Percentiles rank a stretch among this genome's conserved stretches.
phyloP scores from a whole-genome alignment of 495 filamentous ascomycete genomes.

The Jackrogersella multiformis region DNA sequence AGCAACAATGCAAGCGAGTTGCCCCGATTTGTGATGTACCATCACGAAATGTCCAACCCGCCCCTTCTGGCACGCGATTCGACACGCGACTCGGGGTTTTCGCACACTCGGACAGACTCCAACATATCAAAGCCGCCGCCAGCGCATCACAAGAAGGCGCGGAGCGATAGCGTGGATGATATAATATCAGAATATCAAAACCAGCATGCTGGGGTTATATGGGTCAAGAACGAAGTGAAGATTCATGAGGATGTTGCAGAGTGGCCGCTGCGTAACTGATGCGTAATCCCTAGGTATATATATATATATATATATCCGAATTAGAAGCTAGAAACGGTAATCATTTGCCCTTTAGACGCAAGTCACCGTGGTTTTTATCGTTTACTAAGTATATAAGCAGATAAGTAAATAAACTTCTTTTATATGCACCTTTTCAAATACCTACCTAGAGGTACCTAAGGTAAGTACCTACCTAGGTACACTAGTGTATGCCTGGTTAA shows the following conservation, averaged over 20 bases:
- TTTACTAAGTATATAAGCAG: not conserved
- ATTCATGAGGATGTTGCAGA: constrained; percentile 38
- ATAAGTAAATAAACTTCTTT: not conserved
- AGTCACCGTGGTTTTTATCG: constrained; percentile 10
- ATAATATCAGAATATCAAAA: constrained; percentile 46
- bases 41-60: constrained; percentile 22
- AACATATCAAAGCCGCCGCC: constrained; percentile 29
- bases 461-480: not conserved
- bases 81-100: constrained; percentile 23
- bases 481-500: too few relatives aligned
- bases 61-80: constrained; percentile 17
- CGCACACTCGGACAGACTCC: constrained; percentile 13
- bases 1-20: constrained; percentile 37
- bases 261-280: constrained; percentile 42
- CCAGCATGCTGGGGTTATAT: constrained; percentile 41
- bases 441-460: too few relatives aligned
- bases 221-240: constrained; percentile 45
- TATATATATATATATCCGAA: not conserved
- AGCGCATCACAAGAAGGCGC: constrained; percentile 23
- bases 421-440: too few relatives aligned
- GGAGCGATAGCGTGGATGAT: constrained; percentile 48
- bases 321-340: constrained; percentile 10
- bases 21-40: constrained; percentile 45
- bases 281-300: not conserved
- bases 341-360: constrained; percentile 6